Percentiles rank a stretch among this genome's conserved stretches.
Evolutionary conservation across 306 rosid genomes (phyloP).

Genomic region (Cajanus cajan): DNA sequence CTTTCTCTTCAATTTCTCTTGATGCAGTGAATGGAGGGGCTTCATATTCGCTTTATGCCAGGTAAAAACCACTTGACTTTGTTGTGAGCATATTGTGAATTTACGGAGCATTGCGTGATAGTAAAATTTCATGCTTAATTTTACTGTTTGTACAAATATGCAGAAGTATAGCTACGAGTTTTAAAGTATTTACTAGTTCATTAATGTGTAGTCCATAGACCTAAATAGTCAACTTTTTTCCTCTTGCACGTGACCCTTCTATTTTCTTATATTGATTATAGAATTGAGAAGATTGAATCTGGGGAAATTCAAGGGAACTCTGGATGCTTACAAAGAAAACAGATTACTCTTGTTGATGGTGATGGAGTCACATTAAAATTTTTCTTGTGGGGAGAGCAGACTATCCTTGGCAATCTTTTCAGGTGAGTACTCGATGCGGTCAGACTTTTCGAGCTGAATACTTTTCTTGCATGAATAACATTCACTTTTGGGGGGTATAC

Average conservation of each 20-base stretch:
- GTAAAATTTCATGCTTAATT: neutral
- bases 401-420: slow-evolving; percentile 74
- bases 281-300: slow-evolving; percentile 77
- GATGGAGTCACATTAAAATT: slow-evolving; percentile 61
- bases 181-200: slow-evolving; percentile 1
- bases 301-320: slow-evolving; percentile 54
- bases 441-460: slow-evolving; percentile 8
- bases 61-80: slow-evolving; percentile 42
- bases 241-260: slow-evolving; percentile 15
- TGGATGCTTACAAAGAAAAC: slow-evolving; percentile 54
- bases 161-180: neutral
- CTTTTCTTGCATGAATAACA: slow-evolving; percentile 11
- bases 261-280: slow-evolving; percentile 32
- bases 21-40: slow-evolving; percentile 52
- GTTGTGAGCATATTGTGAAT: slow-evolving; percentile 7
- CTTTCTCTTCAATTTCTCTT: slow-evolving; percentile 75
- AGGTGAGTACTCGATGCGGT: slow-evolving; percentile 53
- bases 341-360: slow-evolving; percentile 71
- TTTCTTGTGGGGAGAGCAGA: slow-evolving; percentile 89
- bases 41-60: slow-evolving; percentile 72
- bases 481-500: slow-evolving; percentile 17
- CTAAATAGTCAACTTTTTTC: neutral
- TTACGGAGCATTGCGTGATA: neutral
- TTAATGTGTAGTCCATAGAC: slow-evolving; percentile 9
- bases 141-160: slow-evolving; percentile 2